Evolutionary conservation across 2,329 filamentous ascomycete species (phyloP).

Genomic region (Neoarthrinium moseri): DNA sequence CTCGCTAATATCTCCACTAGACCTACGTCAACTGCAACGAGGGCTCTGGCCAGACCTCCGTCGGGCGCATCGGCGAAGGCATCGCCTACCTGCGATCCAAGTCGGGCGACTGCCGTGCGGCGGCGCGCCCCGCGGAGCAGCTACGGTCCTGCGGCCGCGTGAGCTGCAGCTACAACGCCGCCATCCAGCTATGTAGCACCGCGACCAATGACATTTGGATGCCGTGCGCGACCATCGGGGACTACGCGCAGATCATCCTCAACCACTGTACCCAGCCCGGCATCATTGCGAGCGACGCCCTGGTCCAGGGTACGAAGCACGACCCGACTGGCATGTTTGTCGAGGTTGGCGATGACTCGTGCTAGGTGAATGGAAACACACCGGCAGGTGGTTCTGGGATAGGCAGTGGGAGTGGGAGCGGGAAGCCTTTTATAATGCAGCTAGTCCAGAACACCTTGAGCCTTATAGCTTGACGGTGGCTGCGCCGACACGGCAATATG

Average conservation of each 20-base stretch:
- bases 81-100: background rate
- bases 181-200: conserved; percentile 3
- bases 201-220: background rate
- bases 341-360: too few relatives aligned
- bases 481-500: too few relatives aligned
- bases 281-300: too few relatives aligned
- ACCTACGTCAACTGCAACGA: background rate
- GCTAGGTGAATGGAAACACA: too few relatives aligned
- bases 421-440: too few relatives aligned
- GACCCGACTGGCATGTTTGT: background rate
- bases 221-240: background rate
- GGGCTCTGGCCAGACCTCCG: background rate
- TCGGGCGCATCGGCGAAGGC: background rate
- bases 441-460: too few relatives aligned
- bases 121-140: background rate
- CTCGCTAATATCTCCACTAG: too few relatives aligned
- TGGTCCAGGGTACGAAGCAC: background rate
- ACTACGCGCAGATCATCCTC: background rate
- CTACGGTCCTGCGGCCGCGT: conserved; percentile 1
- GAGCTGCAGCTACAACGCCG: conserved; percentile 2
- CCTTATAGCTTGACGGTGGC: too few relatives aligned
- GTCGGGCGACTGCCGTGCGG: background rate
- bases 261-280: background rate
- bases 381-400: too few relatives aligned
- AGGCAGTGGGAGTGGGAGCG: too few relatives aligned